Percentiles rank a stretch among this genome's conserved stretches.
These are phyloP conservation scores for Tylopilus subfusipes DNA, from an alignment of 768 basidiomycete genomes.

Conservation along the genomic window DNA sequence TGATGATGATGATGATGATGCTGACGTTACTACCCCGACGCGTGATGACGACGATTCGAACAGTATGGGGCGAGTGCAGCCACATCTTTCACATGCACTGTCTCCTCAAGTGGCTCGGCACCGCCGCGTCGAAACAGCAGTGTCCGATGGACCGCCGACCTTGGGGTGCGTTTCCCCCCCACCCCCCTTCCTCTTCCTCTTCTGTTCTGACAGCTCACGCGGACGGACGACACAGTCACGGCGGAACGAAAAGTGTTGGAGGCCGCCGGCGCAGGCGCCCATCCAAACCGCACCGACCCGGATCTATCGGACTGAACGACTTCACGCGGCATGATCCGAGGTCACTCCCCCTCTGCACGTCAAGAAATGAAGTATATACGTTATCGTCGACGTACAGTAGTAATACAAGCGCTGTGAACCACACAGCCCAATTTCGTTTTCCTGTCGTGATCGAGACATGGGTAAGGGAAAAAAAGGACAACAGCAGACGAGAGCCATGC, in stretches of 20 bases:
- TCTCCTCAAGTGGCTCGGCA: constrained; percentile 92
- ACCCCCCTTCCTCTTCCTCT: too few species aligned
- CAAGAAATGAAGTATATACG: constrained; percentile 12
- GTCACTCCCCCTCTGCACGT: too few species aligned
- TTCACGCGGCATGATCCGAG: not conserved
- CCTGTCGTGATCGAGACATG: not conserved
- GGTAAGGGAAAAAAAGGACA: not conserved
- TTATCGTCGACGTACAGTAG: constrained; percentile 21
- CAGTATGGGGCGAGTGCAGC: constrained; percentile 97
- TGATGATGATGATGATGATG: too few species aligned
- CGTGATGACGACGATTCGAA: too few species aligned
- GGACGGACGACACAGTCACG: constrained; percentile 22
- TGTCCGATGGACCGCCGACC: constrained; percentile 97
- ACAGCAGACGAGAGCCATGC: not conserved
- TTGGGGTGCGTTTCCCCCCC: constrained; percentile 67
- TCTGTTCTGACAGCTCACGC: not conserved
- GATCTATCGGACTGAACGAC: not conserved
- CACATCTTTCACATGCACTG: constrained; percentile 99
- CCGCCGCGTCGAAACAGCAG: constrained; percentile 84
- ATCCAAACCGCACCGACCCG: not conserved
- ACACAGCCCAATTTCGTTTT: constrained; percentile 5
- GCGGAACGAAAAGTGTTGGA: constrained; percentile 49
- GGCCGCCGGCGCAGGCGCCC: not conserved
- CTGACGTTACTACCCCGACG: not conserved
- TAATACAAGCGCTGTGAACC: constrained; percentile 23